A percentile compares a stretch with the other conserved stretches of the same genome.
These are phyloP conservation scores for Chaetomium tenue DNA, from an alignment of 495 filamentous ascomycete genomes.

Conservation along the genomic window DNA sequence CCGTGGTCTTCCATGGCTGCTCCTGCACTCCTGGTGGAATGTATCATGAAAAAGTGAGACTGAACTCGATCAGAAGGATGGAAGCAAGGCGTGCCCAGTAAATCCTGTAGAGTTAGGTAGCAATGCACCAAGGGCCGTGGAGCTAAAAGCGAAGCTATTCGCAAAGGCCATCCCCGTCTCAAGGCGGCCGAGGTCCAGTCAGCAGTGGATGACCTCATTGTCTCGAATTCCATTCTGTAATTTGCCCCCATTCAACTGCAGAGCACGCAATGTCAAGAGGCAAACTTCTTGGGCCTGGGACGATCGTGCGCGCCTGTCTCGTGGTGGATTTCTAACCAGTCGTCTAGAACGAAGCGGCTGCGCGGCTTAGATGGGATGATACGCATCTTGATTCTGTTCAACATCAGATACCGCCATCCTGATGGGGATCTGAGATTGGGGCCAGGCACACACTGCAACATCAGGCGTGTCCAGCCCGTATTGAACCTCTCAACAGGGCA, in stretches of 20 bases:
- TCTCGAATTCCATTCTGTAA: background rate
- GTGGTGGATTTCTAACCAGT: slow-evolving; percentile 26
- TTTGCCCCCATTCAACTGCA: background rate
- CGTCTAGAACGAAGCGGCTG: slow-evolving; percentile 16
- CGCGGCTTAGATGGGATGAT: slow-evolving; percentile 19
- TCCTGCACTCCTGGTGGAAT: too few species aligned
- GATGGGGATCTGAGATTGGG: background rate
- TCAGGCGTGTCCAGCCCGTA: background rate
- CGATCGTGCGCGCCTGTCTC: slow-evolving; percentile 22
- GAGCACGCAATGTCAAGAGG: background rate
- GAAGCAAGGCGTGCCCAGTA: background rate
- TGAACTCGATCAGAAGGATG: background rate
- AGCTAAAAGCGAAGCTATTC: slow-evolving; percentile 21
- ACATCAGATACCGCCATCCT: background rate
- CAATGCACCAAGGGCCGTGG: background rate
- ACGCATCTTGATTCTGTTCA: background rate
- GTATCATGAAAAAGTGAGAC: background rate
- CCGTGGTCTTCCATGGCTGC: background rate
- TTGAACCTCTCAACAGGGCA: background rate
- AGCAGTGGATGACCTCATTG: slow-evolving; percentile 17
- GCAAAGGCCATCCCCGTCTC: background rate
- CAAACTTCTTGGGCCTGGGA: slow-evolving; percentile 4
- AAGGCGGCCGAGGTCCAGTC: background rate
- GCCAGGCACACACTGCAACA: background rate
- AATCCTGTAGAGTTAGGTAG: background rate